Percentiles rank a stretch among this genome's conserved stretches.
Conservation (phyloP, 2,329 filamentous ascomycete genomes). For the Byssochlamys sp. region DNA sequence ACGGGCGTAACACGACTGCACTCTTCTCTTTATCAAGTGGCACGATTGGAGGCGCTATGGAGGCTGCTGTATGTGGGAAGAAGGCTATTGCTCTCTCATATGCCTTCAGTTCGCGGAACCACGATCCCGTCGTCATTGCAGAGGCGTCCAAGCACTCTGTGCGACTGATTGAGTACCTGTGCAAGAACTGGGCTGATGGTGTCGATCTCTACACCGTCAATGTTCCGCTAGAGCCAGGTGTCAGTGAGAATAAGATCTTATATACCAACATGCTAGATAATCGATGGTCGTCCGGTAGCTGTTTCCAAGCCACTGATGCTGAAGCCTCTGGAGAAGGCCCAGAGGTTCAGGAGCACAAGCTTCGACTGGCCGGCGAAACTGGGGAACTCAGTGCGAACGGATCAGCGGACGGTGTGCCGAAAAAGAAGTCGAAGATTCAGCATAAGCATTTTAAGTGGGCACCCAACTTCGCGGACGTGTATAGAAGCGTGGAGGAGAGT, state of each 20-base stretch:
- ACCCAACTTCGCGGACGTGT: slow-evolving; percentile 76
- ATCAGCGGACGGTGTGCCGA: slow-evolving; percentile 13
- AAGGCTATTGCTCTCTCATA: slow-evolving; percentile 76
- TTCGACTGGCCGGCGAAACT: slow-evolving; percentile 55
- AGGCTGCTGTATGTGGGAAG: slow-evolving; percentile 61
- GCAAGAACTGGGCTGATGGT: slow-evolving; percentile 60
- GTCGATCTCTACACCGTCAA: slow-evolving; percentile 88
- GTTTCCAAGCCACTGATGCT: slow-evolving; percentile 69
- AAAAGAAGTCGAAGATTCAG: slow-evolving; percentile 43
- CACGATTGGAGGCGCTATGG: slow-evolving; percentile 66
- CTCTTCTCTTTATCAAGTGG: slow-evolving; percentile 70
- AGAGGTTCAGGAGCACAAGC: slow-evolving; percentile 61
- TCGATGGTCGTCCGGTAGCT: slow-evolving; percentile 73
- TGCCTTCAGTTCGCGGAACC: slow-evolving; percentile 77
- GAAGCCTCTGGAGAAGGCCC: slow-evolving; percentile 49
- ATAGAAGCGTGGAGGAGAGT: slow-evolving; percentile 71
- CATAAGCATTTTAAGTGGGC: slow-evolving; percentile 95
- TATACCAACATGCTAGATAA: slow-evolving; percentile 86
- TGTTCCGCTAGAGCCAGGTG: slow-evolving; percentile 69
- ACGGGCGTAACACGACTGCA: slow-evolving; percentile 71
- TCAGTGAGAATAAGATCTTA: slow-evolving; percentile 62
- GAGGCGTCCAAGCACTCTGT: slow-evolving; percentile 67
- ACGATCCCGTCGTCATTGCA: slow-evolving; percentile 71
- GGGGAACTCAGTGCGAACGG: slow-evolving; percentile 17
- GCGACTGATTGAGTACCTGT: slow-evolving; percentile 68